Evolutionary conservation across 148 eudicot species (phyloP).

Genomic region (Chenopodium quinoa): DNA sequence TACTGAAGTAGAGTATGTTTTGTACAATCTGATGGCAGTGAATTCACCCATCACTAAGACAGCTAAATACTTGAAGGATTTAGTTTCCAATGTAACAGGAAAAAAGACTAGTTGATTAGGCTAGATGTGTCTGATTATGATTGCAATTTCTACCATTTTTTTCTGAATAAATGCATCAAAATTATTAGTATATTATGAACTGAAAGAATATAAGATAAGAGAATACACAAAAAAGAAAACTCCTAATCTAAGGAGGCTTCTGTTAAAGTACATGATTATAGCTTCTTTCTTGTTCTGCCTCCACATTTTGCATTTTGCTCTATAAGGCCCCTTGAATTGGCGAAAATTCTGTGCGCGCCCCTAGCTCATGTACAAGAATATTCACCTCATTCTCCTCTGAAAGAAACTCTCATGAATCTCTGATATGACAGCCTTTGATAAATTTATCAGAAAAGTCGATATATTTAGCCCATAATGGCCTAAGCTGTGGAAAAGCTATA

Average conservation of each 20-base stretch:
- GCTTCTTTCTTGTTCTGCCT: slow-evolving; percentile 21
- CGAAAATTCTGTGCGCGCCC: slow-evolving; percentile 28
- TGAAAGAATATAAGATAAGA: slow-evolving; percentile 14
- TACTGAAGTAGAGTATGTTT: slow-evolving; percentile 69
- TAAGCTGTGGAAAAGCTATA: slow-evolving; percentile 81
- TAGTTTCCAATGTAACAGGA: slow-evolving; percentile 84
- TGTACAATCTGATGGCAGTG: slow-evolving; percentile 86
- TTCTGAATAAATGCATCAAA: neutral
- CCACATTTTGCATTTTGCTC: neutral
- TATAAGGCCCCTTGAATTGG: neutral
- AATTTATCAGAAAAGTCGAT: slow-evolving; percentile 65
- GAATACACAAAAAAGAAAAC: slow-evolving; percentile 19
- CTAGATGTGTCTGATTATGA: neutral
- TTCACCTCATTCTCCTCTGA: slow-evolving; percentile 2
- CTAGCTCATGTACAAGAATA: slow-evolving; percentile 25
- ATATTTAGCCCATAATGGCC: slow-evolving; percentile 72
- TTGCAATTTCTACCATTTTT: neutral
- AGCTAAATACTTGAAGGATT: slow-evolving; percentile 66
- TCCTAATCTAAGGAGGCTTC: slow-evolving; percentile 16
- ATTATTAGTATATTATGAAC: slow-evolving; percentile 15
- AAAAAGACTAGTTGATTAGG: slow-evolving; percentile 34
- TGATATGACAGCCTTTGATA: slow-evolving; percentile 72
- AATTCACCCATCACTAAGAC: slow-evolving; percentile 90
- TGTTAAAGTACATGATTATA: slow-evolving; percentile 3
- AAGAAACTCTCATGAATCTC: slow-evolving; percentile 37